These are phyloP conservation scores for Veloporphyrellus conicus DNA, from an alignment of 1,284 basidiomycete species.

Conservation along the genomic window DNA sequence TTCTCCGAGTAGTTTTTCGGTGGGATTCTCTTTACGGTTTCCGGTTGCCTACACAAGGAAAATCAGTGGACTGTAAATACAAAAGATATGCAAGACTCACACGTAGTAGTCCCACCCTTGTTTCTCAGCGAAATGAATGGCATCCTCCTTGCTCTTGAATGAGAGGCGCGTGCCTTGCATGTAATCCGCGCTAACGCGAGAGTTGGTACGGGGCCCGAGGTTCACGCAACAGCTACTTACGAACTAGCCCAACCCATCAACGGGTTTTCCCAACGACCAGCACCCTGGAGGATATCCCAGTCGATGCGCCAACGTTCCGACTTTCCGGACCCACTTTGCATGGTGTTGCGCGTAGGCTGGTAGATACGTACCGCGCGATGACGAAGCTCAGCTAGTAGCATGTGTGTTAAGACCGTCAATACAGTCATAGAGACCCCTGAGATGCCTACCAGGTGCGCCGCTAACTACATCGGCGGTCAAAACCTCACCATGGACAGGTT, in stretches of 20 bases:
- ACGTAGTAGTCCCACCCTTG: constrained; percentile 83
- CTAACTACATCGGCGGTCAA: constrained; percentile 72
- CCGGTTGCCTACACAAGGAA: constrained; percentile 52
- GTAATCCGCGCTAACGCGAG: constrained; percentile 80
- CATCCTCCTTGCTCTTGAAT: constrained; percentile 89
- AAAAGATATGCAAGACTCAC: constrained; percentile 41
- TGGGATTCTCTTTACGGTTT: constrained; percentile 69
- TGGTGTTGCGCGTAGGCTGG: constrained; percentile 91
- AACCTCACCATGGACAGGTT: constrained; percentile 49
- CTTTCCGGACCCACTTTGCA: constrained; percentile 89
- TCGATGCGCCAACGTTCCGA: constrained; percentile 91
- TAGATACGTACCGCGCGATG: constrained; percentile 90
- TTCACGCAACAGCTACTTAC: constrained; percentile 46
- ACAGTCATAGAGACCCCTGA: not conserved
- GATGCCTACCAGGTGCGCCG: constrained; percentile 66
- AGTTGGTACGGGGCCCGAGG: not conserved
- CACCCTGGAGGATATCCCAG: constrained; percentile 86
- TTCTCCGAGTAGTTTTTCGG: constrained; percentile 94
- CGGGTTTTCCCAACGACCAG: constrained; percentile 97
- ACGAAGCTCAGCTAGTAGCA: constrained; percentile 66
- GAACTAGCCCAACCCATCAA: constrained; percentile 96
- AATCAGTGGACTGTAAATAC: constrained; percentile 1
- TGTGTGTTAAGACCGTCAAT: not conserved
- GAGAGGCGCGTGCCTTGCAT: constrained; percentile 89
- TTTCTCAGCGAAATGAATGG: constrained; percentile 90